Base-by-base conservation (phyloP, 768 basidiomycete genomes). In the Piloderma croceum region DNA sequence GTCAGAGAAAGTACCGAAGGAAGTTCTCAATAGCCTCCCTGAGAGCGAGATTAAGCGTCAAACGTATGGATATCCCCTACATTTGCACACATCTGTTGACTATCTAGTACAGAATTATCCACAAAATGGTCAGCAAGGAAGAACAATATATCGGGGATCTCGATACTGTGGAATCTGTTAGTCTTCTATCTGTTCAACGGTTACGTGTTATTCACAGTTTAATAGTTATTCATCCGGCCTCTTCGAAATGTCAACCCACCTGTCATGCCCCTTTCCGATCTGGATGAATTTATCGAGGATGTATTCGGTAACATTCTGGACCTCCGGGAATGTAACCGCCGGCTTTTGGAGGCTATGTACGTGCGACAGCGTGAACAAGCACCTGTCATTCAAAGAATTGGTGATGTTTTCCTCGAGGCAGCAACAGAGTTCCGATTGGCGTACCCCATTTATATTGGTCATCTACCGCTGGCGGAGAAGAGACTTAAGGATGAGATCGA, bases 261-360 rank as follows among this genome's bases (percentile, higher is more conserved):
- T n/a, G 67, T 83, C 42, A 75, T 83, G 49, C 64, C 71, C 4
- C 61, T 69, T 4, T 54, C 71, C 19, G 69, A 77, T 23, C 61
- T 94, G 6, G 83, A 88, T 23, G 78, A 83, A 24, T 94, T 97
- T 59, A 81, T 96, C 36, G 85, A 89, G 32, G 83, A 89, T 24
- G 83, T 93, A 3, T 93, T 98, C 47, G 81, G 86, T 36, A 96
- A 96, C 56, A 80, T 93, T 29, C 69, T 85, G 4, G 88, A 90
- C 45, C 67, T 98, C n/a, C 76, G 88, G 13, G 84, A 87, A 56
- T 83, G 86, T 54, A 90, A 86, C 52, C 73, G 79, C 22, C 73
- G 80, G 9, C 69, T 96, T n/a, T 71, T 97, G 12, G 89, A 93
- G 52, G 77, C 85, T 3, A 76, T 97, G 64, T 79, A 83, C 50